These are phyloP conservation scores for Nothophytophthora sp. DNA, from an alignment of 352 stramenopile species.

Conservation along the genomic window DNA sequence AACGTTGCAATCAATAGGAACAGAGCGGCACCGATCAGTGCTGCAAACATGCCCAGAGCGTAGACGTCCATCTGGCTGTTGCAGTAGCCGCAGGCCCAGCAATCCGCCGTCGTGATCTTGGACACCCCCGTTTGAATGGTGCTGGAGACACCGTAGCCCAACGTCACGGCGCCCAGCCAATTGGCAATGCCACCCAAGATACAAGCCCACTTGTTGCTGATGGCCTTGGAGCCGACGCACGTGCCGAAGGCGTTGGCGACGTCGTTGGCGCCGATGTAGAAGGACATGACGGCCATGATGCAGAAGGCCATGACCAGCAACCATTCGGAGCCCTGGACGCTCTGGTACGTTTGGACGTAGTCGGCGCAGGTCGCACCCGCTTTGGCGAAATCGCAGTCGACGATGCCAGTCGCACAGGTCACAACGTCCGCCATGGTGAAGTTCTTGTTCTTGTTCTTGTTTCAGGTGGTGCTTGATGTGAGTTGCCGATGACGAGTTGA, in stretches of 20 bases:
- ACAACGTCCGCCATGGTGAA: slow-evolving; percentile 4
- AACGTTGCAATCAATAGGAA: slow-evolving; percentile 62
- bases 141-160: slow-evolving; percentile 73
- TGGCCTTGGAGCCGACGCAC: slow-evolving; percentile 64
- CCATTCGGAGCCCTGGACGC: slow-evolving; percentile 21
- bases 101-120: slow-evolving; percentile 18
- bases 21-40: slow-evolving; percentile 42
- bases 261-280: slow-evolving; percentile 79
- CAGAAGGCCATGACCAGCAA: slow-evolving; percentile 22
- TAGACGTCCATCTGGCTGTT: slow-evolving; percentile 60
- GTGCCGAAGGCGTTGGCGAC: slow-evolving; percentile 88
- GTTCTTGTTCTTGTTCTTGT: no score
- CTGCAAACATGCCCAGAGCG: slow-evolving; percentile 65
- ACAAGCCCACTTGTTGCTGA: slow-evolving; percentile 71
- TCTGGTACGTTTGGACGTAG: slow-evolving; percentile 26
- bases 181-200: slow-evolving; percentile 79
- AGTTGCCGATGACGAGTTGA: no score
- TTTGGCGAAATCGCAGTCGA: slow-evolving; percentile 13
- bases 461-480: no score
- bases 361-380: slow-evolving; percentile 11
- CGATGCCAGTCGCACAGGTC: slow-evolving; percentile 12
- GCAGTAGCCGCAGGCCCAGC: slow-evolving; percentile 37
- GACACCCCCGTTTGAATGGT: slow-evolving; percentile 67
- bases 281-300: slow-evolving; percentile 33
- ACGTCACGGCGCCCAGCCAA: slow-evolving; percentile 73